Evolutionary conservation across 441 rosid species (phyloP), one percentile per base, ranked within the genome.

Genomic region (Lepidium campestre): DNA sequence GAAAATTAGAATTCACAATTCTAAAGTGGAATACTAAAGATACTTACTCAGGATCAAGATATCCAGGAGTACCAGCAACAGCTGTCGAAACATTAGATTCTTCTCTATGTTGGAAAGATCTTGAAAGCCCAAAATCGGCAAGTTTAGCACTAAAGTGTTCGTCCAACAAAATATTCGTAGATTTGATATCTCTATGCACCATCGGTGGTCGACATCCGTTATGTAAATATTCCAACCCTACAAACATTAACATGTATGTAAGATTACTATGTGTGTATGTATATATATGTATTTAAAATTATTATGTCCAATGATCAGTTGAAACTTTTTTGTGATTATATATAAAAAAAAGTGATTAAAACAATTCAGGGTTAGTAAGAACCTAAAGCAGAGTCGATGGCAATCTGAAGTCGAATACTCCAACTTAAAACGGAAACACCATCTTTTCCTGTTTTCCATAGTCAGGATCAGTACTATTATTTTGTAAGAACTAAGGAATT

Each of bases 211-310:
- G 40, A 1, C 58, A 53, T 53, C 58, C 41, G 18, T 4, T 6
- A 23, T 81, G 79, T 7, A 81, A 57, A 13, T 78, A 81, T 59
- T 78, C 82, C 39, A 81, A 61, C 13, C 65, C 29, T 25, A 25
- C 6, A 25, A 25, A 25, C 7, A 25, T 25, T 25, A 25, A 25
- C 29, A n/a, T n/a, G n/a, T n/a, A n/a, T n/a, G n/a, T n/a, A n/a
- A n/a, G n/a, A n/a, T n/a, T n/a, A n/a, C n/a, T n/a, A n/a, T n/a
- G n/a, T n/a, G n/a, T n/a, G n/a, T n/a, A n/a, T n/a, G n/a, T n/a
- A n/a, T n/a, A n/a, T n/a, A n/a, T n/a, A n/a, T n/a, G n/a, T n/a
- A n/a, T n/a, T n/a, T n/a, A n/a, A n/a, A n/a, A n/a, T n/a, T n/a
- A n/a, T n/a, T n/a, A n/a, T n/a, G n/a, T n/a, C n/a, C n/a, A n/a